Percentiles rank a stretch among this genome's conserved stretches.
phyloP scores from a whole-genome alignment of 495 filamentous ascomycete species.

The Chaetomidium leptoderma region DNA sequence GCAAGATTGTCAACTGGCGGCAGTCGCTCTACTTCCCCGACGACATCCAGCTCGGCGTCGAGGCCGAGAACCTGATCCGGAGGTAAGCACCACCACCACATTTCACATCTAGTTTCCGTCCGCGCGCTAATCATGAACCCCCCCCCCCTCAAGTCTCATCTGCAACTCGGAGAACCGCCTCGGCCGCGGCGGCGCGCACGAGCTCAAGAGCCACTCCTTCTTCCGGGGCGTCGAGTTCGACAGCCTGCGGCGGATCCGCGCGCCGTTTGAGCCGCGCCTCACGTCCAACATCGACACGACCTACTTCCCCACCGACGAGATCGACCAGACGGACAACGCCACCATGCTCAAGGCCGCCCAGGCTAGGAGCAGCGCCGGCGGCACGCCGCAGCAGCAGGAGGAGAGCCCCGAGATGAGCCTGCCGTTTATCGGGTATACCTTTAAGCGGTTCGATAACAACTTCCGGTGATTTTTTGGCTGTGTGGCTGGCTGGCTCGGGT shows the following conservation, averaged over 20 bases:
- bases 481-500: background rate
- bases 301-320: slow-evolving; percentile 98
- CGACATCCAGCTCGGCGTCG: slow-evolving; percentile 79
- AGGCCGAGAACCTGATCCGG: slow-evolving; percentile 83
- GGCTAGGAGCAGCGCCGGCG: slow-evolving; percentile 39
- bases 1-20: slow-evolving; percentile 98
- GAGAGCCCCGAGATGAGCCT: slow-evolving; percentile 80
- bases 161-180: slow-evolving; percentile 88
- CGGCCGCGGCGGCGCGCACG: slow-evolving; percentile 73
- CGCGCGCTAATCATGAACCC: background rate
- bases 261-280: slow-evolving; percentile 91
- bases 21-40: slow-evolving; percentile 95
- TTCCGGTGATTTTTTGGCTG: slow-evolving; percentile 40
- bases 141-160: slow-evolving; percentile 59
- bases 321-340: slow-evolving; percentile 84
- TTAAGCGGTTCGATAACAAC: slow-evolving; percentile 92
- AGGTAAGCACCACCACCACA: slow-evolving; percentile 48
- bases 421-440: slow-evolving; percentile 97
- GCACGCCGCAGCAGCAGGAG: slow-evolving; percentile 28
- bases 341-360: slow-evolving; percentile 65
- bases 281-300: slow-evolving; percentile 91
- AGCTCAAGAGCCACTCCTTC: slow-evolving; percentile 91
- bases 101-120: background rate
- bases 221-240: slow-evolving; percentile 96
- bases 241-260: slow-evolving; percentile 81